phyloP scores from a whole-genome alignment of 2,329 filamentous ascomycete genomes.

The Beauveria rudraprayagi region DNA sequence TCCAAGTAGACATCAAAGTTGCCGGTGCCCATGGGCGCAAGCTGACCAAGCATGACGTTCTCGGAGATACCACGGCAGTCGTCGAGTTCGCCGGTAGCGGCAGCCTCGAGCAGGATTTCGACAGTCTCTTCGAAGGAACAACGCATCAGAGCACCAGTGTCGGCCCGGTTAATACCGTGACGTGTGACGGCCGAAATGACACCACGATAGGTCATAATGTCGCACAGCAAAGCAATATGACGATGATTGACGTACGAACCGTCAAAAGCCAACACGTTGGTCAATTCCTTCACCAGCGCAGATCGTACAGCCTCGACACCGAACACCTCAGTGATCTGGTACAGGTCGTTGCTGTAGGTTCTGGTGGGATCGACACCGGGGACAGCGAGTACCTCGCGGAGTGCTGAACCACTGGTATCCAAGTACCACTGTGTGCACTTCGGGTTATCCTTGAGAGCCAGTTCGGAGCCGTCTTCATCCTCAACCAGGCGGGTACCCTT shows the following conservation, averaged over 20 bases:
- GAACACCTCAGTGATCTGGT: constrained; percentile 88
- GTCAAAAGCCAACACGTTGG: constrained; percentile 90
- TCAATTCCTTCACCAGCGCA: constrained; percentile 80
- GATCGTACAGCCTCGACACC: constrained; percentile 92
- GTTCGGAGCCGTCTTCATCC: constrained; percentile 61
- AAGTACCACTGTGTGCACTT: constrained; percentile 89
- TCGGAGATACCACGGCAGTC: constrained; percentile 98
- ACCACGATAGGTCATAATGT: constrained; percentile 96
- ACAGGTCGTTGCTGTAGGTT: constrained; percentile 92
- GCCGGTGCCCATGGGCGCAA: constrained; percentile 94
- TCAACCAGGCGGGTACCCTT: constrained; percentile 64
- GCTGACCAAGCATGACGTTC: constrained; percentile 96
- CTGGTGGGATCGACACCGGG: constrained; percentile 79
- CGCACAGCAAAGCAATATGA: constrained; percentile 87
- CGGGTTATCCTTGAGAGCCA: constrained; percentile 64
- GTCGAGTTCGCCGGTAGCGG: constrained; percentile 88
- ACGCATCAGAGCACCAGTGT: constrained; percentile 96
- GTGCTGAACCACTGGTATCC: constrained; percentile 83
- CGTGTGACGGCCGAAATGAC: constrained; percentile 93
- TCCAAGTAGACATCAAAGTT: constrained; percentile 93
- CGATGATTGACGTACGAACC: constrained; percentile 99
- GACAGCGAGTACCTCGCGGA: constrained; percentile 76
- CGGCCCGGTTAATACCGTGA: constrained; percentile 96
- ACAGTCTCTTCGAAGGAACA: constrained; percentile 99
- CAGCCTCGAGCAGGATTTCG: constrained; percentile 93